Percentiles rank a stretch among this genome's conserved stretches.
Conservation (phyloP, 768 basidiomycete species). For the Cystofilobasidium capitatum region DNA sequence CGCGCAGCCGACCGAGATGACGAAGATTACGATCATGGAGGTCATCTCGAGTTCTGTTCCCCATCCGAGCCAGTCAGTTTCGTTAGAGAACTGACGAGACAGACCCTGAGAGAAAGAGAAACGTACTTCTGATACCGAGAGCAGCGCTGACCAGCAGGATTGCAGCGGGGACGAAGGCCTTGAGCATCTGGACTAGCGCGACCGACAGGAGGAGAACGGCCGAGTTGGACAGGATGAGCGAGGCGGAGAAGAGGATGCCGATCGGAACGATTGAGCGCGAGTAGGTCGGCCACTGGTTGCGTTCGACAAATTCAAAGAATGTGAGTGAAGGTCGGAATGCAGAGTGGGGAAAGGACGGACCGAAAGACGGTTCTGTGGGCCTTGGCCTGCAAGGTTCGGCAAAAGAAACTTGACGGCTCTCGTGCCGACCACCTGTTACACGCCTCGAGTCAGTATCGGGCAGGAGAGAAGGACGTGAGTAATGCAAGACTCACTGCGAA, state of each 20-base stretch:
- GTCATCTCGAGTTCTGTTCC: constrained; percentile 7
- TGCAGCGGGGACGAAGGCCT: constrained; percentile 57
- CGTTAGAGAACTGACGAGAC: background rate
- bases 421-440: constrained; percentile 34
- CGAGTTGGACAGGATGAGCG: constrained; percentile 80
- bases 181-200: constrained; percentile 46
- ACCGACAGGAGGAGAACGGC: constrained; percentile 85
- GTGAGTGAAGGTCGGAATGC: background rate
- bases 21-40: constrained; percentile 9
- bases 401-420: constrained; percentile 32
- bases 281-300: constrained; percentile 11
- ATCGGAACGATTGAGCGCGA: constrained; percentile 36
- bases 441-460: background rate
- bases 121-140: constrained; percentile 68
- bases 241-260: constrained; percentile 86
- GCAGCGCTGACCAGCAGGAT: constrained; percentile 72
- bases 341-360: background rate
- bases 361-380: constrained; percentile 1
- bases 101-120: too few relatives aligned
- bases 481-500: constrained; percentile 52
- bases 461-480: constrained; percentile 71
- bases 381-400: constrained; percentile 31
- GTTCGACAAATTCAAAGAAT: background rate
- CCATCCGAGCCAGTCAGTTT: too few relatives aligned
- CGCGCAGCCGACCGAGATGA: constrained; percentile 67